Evolutionary conservation across 805 yeast genomes (phyloP).

Genomic region (Ogataea methanolica): DNA sequence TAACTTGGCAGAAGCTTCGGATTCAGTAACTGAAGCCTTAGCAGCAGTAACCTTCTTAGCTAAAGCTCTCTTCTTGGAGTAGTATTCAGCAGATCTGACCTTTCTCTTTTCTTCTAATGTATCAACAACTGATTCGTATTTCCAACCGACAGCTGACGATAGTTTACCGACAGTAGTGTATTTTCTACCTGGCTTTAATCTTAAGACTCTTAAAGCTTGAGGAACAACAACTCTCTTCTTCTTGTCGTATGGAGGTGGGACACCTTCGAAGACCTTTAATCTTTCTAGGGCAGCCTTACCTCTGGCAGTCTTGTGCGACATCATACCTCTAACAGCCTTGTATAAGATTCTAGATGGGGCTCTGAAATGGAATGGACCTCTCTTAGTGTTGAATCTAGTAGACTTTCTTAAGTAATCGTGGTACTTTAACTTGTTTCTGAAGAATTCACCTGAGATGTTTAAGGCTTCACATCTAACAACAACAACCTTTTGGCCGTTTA

Average conservation of each 20-base stretch:
- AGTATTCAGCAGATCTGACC: constrained; percentile 98
- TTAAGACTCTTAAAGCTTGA: constrained; percentile 97
- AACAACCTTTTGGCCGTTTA: constrained; percentile 97
- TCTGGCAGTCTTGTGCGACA: constrained; percentile 99
- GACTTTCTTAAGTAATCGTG: constrained; percentile 99
- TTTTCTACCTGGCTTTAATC: constrained; percentile 99
- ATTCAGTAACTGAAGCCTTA: constrained; percentile 78
- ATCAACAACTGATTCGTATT: constrained; percentile 97
- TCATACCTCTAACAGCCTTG: constrained; percentile 99
- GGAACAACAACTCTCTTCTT: constrained; percentile 99
- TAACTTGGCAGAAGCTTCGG: constrained; percentile 89
- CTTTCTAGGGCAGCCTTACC: constrained; percentile 99
- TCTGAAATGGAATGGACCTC: constrained; percentile 99
- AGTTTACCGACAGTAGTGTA: constrained; percentile 98
- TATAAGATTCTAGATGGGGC: constrained; percentile 99
- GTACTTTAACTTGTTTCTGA: constrained; percentile 99
- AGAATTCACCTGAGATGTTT: constrained; percentile 99
- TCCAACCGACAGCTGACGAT: constrained; percentile 98
- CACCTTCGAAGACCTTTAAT: constrained; percentile 99
- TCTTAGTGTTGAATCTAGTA: constrained; percentile 96
- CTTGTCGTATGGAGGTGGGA: constrained; percentile 99
- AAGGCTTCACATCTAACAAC: constrained; percentile 96
- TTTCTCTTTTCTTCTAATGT: constrained; percentile 99
- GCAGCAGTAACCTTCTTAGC: constrained; percentile 89
- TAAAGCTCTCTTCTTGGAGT: constrained; percentile 97